Evolutionary conservation across 768 basidiomycete species (phyloP).

Genomic region (Kwoniella dendrophila): DNA sequence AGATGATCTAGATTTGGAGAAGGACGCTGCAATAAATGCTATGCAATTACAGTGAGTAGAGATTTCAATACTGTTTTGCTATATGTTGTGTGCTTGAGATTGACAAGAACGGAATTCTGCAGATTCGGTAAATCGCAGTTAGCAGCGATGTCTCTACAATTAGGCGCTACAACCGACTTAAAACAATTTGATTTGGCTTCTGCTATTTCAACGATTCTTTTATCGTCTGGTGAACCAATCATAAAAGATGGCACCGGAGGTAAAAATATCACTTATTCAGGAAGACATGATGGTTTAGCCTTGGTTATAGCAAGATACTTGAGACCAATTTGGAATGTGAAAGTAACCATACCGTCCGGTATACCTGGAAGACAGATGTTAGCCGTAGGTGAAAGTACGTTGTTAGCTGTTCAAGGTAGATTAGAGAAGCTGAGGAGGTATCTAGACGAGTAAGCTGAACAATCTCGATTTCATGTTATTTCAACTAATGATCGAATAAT

Average conservation of each 20-base stretch:
- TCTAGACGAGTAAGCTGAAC: slow-evolving; percentile 37
- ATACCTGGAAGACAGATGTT: slow-evolving; percentile 60
- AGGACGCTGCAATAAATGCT: slow-evolving; percentile 77
- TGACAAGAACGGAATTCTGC: neutral
- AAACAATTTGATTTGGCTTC: slow-evolving; percentile 35
- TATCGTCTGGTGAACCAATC: slow-evolving; percentile 31
- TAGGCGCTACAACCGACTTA: slow-evolving; percentile 31
- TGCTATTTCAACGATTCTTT: slow-evolving; percentile 30
- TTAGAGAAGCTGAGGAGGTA: slow-evolving; percentile 40
- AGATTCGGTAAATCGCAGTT: slow-evolving; percentile 47
- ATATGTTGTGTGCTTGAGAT: too few relatives aligned
- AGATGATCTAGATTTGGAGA: slow-evolving; percentile 78
- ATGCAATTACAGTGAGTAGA: slow-evolving; percentile 72
- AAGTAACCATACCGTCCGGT: slow-evolving; percentile 61
- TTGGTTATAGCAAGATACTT: slow-evolving; percentile 83
- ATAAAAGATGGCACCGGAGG: slow-evolving; percentile 57
- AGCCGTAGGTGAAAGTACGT: slow-evolving; percentile 25
- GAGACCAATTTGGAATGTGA: slow-evolving; percentile 82
- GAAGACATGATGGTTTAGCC: slow-evolving; percentile 83
- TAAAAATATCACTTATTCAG: slow-evolving; percentile 67
- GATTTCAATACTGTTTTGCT: too few relatives aligned
- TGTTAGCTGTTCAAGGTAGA: slow-evolving; percentile 37
- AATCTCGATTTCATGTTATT: neutral
- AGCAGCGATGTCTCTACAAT: slow-evolving; percentile 38
- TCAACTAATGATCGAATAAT: neutral